A percentile compares a stretch with the other conserved stretches of the same genome.
These are phyloP conservation scores for Sporothrix mexicana DNA, from an alignment of 2,329 filamentous ascomycete genomes.

Conservation along the genomic window DNA sequence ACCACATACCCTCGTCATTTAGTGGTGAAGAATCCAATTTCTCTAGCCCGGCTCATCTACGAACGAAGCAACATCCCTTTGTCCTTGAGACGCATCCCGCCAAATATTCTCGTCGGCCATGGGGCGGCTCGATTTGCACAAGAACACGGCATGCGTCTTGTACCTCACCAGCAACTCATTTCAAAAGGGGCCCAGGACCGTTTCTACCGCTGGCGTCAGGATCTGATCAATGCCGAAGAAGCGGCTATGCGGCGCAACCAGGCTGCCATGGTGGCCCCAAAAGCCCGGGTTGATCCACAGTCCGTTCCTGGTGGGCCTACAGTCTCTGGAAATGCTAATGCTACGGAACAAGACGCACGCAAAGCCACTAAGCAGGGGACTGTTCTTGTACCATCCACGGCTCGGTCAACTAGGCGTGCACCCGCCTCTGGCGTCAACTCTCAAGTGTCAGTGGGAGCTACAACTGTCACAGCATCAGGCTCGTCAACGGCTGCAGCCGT, in stretches of 20 bases:
- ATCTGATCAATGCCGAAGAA: constrained; percentile 59
- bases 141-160: constrained; percentile 73
- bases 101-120: constrained; percentile 85
- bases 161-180: constrained; percentile 78
- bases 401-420: not conserved
- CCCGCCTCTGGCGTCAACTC: not conserved
- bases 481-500: not conserved
- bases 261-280: not conserved
- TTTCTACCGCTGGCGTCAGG: constrained; percentile 77
- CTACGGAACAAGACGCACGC: not conserved
- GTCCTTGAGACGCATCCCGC: constrained; percentile 86
- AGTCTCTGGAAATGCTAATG: not conserved
- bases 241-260: constrained; percentile 34
- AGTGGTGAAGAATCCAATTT: constrained; percentile 95
- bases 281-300: not conserved
- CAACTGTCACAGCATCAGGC: not conserved
- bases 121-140: constrained; percentile 87
- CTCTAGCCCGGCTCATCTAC: constrained; percentile 80
- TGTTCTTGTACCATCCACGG: too few species aligned
- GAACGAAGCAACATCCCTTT: constrained; percentile 76
- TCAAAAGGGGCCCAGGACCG: constrained; percentile 79
- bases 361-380: too few species aligned
- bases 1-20: not conserved
- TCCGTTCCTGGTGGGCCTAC: not conserved
- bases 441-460: not conserved